Percentiles rank a stretch among this genome's conserved stretches.
Conservation (phyloP, 1,139 yeast species). For the Hyphopichia khmerensis region DNA sequence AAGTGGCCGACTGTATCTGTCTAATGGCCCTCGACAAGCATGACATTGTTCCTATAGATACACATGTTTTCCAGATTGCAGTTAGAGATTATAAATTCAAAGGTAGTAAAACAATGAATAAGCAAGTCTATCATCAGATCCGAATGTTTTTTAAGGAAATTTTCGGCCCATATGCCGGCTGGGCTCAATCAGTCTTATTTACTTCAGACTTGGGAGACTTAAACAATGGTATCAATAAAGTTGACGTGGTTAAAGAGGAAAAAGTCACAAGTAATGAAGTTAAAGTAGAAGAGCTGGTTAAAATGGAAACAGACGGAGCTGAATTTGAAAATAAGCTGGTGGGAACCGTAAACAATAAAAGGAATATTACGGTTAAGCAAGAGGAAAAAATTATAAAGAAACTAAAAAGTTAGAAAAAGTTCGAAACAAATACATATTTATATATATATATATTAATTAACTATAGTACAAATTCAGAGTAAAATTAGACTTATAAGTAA, state of each 20-base stretch:
- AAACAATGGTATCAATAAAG: conserved; percentile 53
- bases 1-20: conserved; percentile 91
- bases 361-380: not conserved
- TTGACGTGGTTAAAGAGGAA: conserved; percentile 6
- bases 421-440: too few relatives aligned
- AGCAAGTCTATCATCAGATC: conserved; percentile 61
- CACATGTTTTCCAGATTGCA: conserved; percentile 94
- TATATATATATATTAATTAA: not conserved
- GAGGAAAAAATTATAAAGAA: conserved; percentile 1
- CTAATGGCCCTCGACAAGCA: conserved; percentile 89
- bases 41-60: conserved; percentile 91
- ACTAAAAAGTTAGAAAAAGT: not conserved
- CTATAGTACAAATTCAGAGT: not conserved
- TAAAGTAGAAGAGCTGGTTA: not conserved
- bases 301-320: not conserved
- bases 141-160: conserved; percentile 59
- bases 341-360: not conserved
- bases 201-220: conserved; percentile 75
- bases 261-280: not conserved
- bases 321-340: not conserved
- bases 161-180: conserved; percentile 94
- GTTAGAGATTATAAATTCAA: conserved; percentile 71
- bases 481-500: not conserved
- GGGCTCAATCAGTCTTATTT: conserved; percentile 95
- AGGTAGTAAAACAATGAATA: conserved; percentile 50